Evolutionary conservation across 495 filamentous ascomycete genomes (phyloP), one percentile per base, ranked within the genome.

Genomic region (Hypoxylon perforatum): DNA sequence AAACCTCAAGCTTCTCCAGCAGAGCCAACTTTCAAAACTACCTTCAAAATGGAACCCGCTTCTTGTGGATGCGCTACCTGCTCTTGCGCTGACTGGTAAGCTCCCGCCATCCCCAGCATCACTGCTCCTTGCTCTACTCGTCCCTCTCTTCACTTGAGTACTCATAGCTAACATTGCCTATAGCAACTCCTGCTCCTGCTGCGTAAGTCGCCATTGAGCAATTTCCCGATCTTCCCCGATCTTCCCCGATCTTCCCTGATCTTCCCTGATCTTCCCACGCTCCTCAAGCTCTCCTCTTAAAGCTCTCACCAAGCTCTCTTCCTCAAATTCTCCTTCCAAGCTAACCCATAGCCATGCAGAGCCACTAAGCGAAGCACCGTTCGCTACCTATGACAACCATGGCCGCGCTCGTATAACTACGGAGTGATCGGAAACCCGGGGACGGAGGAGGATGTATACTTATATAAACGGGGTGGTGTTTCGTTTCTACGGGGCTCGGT

Each of bases 131-230:
- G 11, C 30, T 33, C 30, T 5, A 33, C 1, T 33, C 30, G 7
- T 33, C 8, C 30, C 3, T 33, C 30, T n/a, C 21, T 28, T 12
- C 22, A 3, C 42, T 23, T 46, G 18, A 9, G 10, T 46, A 23
- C 42, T 17, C 14, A 39, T 9, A 52, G 23, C 67, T 70, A 44
- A 70, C 63, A 21, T 56, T 33, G 15, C 7, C 48, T n/a, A 12
- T 25, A 71, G 68, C 68, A 67, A 62, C 63, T 61, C 68, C 45
- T 73, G 71, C 71, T 65, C 59, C 51, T 73, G 67, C 67, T 73
- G 71, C 71, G 71, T 73, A 66, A 69, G 71, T 69, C 12, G 8
- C 30, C 45, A 23, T 28, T 61, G 42, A 42, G 39, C 42, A 51
- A 11, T 42, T n/a, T n/a, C n/a, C n/a, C n/a, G n/a, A n/a, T n/a